Evolutionary conservation across 192 early-diverging fungal genomes (phyloP), one percentile per base, ranked within the genome.

Genomic region (Coemansia javaensis): DNA sequence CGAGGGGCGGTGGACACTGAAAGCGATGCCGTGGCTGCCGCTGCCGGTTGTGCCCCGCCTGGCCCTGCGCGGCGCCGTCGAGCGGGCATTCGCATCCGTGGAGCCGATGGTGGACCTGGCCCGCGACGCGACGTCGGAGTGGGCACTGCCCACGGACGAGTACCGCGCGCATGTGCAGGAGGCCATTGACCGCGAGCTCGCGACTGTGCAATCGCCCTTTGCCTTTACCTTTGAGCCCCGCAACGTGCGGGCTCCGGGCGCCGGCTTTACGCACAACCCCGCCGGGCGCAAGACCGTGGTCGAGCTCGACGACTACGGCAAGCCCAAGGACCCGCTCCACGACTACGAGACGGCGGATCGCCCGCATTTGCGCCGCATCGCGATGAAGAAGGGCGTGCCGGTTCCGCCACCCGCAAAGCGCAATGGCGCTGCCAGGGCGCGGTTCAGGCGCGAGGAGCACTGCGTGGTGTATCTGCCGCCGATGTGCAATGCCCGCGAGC

Each of bases 301-400:
- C 14, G 32, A 32, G 6, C 32, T 53, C 6, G 24, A 53, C 23
- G 40, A 35, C 13, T 9, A 18, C 12, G 50, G 50, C 2, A 2
- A 27, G 8, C 50, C 50, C 5, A 8, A 25, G 10, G 40, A 53
- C 21, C 24, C 40, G 2, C 33, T 44, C 18, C 14, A 53, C 24
- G 50, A 53, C 25, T 53, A 53, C 28, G 50, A 53, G 17, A 13
- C 41, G n/a, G 50, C 50, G 1, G 50, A 53, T 9, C n/a, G 12
- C 31, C 40, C 40, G 15, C 14, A 27, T 0, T 21, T 12, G 27
- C 50, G 41, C 22, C 2, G 18, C 7, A 22, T 13, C 25, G 50
- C 50, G 11, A 14, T 32, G 15, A 16, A 4, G 2, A 21, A 36
- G 18, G 50, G 50, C 31, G 17, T 9, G 30, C 1, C 3, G 7